phyloP scores from a whole-genome alignment of 2,329 filamentous ascomycete species.

The Neocucurbitaria cava region DNA sequence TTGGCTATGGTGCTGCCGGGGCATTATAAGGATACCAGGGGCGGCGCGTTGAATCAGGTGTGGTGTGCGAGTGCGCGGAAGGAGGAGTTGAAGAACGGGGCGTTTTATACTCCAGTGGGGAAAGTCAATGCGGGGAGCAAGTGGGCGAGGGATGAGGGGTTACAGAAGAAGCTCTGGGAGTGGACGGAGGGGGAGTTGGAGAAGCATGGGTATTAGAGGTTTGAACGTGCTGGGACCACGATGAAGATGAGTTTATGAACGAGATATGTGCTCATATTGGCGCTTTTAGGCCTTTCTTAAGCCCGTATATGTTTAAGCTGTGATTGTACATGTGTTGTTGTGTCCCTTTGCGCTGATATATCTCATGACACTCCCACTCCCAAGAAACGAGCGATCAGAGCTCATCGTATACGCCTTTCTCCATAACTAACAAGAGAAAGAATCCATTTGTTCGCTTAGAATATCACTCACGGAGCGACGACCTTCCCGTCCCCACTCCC shows the following conservation, averaged over 20 bases:
- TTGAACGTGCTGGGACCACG: neutral
- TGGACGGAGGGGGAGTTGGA: slow-evolving; percentile 46
- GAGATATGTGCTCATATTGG: neutral
- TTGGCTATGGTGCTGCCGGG: slow-evolving; percentile 37
- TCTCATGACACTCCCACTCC: too few relatives aligned
- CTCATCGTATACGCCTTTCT: too few relatives aligned
- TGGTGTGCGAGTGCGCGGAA: slow-evolving; percentile 50
- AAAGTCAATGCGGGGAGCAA: slow-evolving; percentile 29
- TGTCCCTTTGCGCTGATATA: too few relatives aligned
- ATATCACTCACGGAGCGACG: too few relatives aligned
- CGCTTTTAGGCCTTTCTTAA: neutral
- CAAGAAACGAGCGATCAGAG: too few relatives aligned
- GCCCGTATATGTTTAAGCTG: neutral
- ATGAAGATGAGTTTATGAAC: neutral
- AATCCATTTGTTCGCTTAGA: neutral
- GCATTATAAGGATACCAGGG: slow-evolving; percentile 34
- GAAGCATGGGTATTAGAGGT: slow-evolving; percentile 43
- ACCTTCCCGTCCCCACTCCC: neutral
- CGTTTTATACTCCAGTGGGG: slow-evolving; percentile 51
- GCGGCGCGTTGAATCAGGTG: slow-evolving; percentile 52
- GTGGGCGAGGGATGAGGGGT: slow-evolving; percentile 34
- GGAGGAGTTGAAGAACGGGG: slow-evolving; percentile 49
- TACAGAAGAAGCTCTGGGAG: slow-evolving; percentile 49
- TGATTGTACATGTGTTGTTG: neutral
- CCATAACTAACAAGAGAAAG: neutral